Conservation (phyloP, 1,284 basidiomycete species). For the Porogramme epimiltina region DNA sequence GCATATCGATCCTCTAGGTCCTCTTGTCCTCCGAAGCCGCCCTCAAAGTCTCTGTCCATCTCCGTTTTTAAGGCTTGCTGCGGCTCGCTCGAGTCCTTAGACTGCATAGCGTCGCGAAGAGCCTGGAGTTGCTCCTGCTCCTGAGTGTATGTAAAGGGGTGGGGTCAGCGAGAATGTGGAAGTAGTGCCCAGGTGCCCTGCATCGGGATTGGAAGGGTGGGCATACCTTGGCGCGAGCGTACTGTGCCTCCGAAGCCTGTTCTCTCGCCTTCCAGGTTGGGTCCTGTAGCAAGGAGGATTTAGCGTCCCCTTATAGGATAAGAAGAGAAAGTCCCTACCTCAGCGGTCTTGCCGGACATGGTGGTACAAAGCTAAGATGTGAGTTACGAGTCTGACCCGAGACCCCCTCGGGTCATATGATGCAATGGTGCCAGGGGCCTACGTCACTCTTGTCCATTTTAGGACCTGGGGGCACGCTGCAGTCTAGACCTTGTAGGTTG, state of each 20-base stretch:
- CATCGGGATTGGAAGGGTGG: not conserved
- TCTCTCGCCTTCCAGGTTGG: slow-evolving; percentile 33
- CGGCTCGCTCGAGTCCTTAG: slow-evolving; percentile 14
- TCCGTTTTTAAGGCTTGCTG: slow-evolving; percentile 5
- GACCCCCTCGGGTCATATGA: too few species aligned
- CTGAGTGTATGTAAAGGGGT: not conserved
- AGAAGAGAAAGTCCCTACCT: not conserved
- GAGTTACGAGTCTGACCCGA: too few species aligned
- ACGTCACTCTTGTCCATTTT: too few species aligned
- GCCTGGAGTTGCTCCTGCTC: slow-evolving; percentile 36
- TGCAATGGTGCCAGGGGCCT: too few species aligned
- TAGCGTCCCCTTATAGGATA: not conserved
- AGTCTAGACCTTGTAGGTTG: too few species aligned
- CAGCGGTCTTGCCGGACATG: not conserved
- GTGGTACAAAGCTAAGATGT: too few species aligned
- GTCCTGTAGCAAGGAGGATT: slow-evolving; percentile 23
- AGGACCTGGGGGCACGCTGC: too few species aligned
- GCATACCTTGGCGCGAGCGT: slow-evolving; percentile 34
- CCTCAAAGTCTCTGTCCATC: slow-evolving; percentile 40
- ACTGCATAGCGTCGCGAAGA: slow-evolving; percentile 27
- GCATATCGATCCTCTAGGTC: slow-evolving; percentile 52
- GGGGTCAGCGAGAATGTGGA: not conserved
- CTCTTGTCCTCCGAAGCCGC: slow-evolving; percentile 50
- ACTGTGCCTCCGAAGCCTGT: slow-evolving; percentile 33
- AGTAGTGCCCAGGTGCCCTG: not conserved